A percentile compares a stretch with the other conserved stretches of the same genome.
phyloP scores from a whole-genome alignment of 768 basidiomycete genomes.

The Termitomyces sp. region DNA sequence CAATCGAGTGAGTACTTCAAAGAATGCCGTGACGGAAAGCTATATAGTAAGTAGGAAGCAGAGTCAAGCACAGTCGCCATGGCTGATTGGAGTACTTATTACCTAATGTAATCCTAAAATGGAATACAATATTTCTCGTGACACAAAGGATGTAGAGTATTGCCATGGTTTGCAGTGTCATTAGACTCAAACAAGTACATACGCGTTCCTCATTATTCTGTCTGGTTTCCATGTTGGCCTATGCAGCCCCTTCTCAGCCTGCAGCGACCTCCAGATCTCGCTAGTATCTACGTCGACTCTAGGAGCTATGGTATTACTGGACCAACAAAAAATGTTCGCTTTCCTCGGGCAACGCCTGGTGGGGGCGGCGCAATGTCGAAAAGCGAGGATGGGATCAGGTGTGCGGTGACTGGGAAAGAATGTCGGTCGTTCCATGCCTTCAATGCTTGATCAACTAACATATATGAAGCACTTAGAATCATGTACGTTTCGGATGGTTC shows the following conservation, averaged over 20 bases:
- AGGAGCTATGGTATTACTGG: slow-evolving; percentile 35
- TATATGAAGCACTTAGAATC: slow-evolving; percentile 47
- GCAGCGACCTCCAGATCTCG: background rate
- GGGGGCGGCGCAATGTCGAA: slow-evolving; percentile 67
- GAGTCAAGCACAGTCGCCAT: too few relatives aligned
- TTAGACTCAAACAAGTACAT: background rate
- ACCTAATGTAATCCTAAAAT: too few relatives aligned
- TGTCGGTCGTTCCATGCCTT: slow-evolving; percentile 31
- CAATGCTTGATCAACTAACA: background rate
- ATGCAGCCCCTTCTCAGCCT: slow-evolving; percentile 4
- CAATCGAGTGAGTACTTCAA: too few relatives aligned
- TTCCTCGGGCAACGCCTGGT: slow-evolving; percentile 50
- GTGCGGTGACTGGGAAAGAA: slow-evolving; percentile 76
- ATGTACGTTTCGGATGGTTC: slow-evolving; percentile 51
- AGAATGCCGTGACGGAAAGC: too few relatives aligned
- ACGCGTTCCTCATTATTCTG: background rate
- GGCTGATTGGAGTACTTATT: too few relatives aligned
- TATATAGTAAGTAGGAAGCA: too few relatives aligned
- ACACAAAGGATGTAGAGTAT: too few relatives aligned
- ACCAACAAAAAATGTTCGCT: slow-evolving; percentile 46
- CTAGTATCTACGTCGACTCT: slow-evolving; percentile 32
- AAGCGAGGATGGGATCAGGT: slow-evolving; percentile 59
- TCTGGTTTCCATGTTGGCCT: background rate
- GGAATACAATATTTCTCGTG: too few relatives aligned
- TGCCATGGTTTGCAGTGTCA: background rate